Base-by-base conservation (phyloP, 2,329 filamentous ascomycete genomes). In the Colletotrichum euphorbiae region DNA sequence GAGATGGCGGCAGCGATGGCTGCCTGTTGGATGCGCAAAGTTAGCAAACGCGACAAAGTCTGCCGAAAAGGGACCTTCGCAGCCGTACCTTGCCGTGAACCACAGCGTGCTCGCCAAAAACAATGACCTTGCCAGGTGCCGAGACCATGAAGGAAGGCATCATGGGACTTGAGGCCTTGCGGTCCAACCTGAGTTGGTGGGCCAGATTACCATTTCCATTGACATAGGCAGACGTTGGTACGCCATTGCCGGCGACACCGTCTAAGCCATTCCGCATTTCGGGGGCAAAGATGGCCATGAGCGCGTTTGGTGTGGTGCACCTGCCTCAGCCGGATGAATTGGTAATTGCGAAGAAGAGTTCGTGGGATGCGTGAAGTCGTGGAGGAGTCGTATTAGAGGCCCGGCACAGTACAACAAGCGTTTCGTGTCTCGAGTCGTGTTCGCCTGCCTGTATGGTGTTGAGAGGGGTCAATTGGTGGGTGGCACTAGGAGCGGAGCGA, bases 71-170 rank as follows among this genome's bases (percentile, higher is more conserved):
- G 66, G 61, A 46, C 3, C 21, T 43, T 46, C 42, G 33, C 54
- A 65, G 52, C 73, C 81, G 63, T 82, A 93, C 92, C 88, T 98
- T 98, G 76, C 94, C 94, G 77, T 99, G 90, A 19, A 99, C 96
- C n/a, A 98, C 96, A 2, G 96, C 92, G 82, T 99, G 96, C 80
- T 99, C 96, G 72, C 96, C 96, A 81, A 95, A 98, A 60, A 98
- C 93, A 78, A 99, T 98, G 76, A 98, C 96, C 80, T 99, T 99
- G 71, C 95, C 96, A 0, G 36, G 82, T 99, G 96, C 80, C 99
- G 96, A 98, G 65, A 98, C 94, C 93, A 99, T 97, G 78, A 99
- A 99, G 69, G 94, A 84, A 48, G 95, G 94, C 81, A 96, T 89
- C 88, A 91, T 88, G 3, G 89, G 89, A 63, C 81, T 88, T 11